These are phyloP conservation scores for Cicer bijugum DNA, from an alignment of 306 rosid species.

Conservation along the genomic window DNA sequence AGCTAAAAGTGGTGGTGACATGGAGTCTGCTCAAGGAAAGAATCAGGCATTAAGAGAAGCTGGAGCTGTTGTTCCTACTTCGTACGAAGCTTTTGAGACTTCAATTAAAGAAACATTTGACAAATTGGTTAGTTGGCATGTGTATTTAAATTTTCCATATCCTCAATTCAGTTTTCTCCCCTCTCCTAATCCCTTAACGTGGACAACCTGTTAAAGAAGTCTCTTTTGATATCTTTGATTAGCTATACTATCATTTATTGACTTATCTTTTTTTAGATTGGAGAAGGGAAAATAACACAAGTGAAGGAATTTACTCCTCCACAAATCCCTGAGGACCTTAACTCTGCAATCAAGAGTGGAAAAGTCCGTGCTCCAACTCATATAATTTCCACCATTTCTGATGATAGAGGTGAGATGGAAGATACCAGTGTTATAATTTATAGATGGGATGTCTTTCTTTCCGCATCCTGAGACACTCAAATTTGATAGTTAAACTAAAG, in stretches of 20 bases:
- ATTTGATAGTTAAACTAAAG: constrained; percentile 40
- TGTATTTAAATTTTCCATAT: constrained; percentile 38
- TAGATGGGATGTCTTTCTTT: constrained; percentile 3
- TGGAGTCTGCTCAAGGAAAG: constrained; percentile 98
- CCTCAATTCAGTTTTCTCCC: constrained; percentile 22
- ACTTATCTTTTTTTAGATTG: constrained; percentile 56
- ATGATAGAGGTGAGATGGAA: constrained; percentile 82
- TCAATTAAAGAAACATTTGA: constrained; percentile 82
- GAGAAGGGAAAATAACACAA: constrained; percentile 71
- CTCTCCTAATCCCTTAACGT: constrained; percentile 12
- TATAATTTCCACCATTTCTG: constrained; percentile 95
- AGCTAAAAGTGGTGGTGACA: constrained; percentile 97
- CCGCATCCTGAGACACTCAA: constrained; percentile 16
- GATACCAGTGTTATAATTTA: constrained; percentile 12
- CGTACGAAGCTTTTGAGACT: constrained; percentile 83
- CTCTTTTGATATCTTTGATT: constrained; percentile 36
- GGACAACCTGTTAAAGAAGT: constrained; percentile 14
- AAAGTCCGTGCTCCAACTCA: constrained; percentile 99
- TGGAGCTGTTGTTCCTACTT: constrained; percentile 97
- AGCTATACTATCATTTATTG: constrained; percentile 20
- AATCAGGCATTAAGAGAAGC: constrained; percentile 93
- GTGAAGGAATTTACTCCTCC: constrained; percentile 92
- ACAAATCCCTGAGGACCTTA: constrained; percentile 94
- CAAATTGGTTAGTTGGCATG: constrained; percentile 69
- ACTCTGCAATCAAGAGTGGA: constrained; percentile 84